phyloP scores from a whole-genome alignment of 2,329 filamentous ascomycete species.

The Pestalotiopsis sp. region DNA sequence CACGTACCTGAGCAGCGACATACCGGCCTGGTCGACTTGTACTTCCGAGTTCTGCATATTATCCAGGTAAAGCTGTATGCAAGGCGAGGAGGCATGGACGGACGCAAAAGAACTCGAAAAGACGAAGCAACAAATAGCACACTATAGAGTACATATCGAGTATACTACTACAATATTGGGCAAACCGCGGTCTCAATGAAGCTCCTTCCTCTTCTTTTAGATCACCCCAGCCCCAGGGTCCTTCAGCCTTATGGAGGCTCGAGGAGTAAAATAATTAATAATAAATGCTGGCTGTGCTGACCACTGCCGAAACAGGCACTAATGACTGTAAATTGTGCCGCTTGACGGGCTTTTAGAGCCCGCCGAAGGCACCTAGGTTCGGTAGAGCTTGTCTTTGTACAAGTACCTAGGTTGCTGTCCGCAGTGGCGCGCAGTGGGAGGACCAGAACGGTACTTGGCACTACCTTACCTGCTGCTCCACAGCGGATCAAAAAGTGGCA shows the following conservation, averaged over 20 bases:
- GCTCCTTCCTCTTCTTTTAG: not conserved
- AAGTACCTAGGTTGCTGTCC: not conserved
- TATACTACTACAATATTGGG: no score
- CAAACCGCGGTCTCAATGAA: no score
- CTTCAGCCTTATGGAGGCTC: not conserved
- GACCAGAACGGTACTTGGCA: not conserved
- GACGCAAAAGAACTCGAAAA: no score
- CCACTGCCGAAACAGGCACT: not conserved
- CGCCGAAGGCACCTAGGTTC: not conserved
- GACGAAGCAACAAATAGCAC: no score
- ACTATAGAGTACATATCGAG: no score
- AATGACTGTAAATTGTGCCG: not conserved
- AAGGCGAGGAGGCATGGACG: no score
- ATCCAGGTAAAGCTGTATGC: no score
- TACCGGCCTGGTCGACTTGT: no score
- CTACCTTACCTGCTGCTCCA: no score
- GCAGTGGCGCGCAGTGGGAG: not conserved
- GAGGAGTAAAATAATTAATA: not conserved
- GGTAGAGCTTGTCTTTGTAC: not conserved
- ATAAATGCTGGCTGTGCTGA: not conserved
- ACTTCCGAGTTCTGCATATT: no score
- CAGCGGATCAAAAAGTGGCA: no score
- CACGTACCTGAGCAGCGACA: no score
- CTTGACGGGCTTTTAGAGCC: not conserved
- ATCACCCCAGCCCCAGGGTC: not conserved